Evolutionary conservation across 2,329 filamentous ascomycete genomes (phyloP).

Genomic region (Tolypocladium album): DNA sequence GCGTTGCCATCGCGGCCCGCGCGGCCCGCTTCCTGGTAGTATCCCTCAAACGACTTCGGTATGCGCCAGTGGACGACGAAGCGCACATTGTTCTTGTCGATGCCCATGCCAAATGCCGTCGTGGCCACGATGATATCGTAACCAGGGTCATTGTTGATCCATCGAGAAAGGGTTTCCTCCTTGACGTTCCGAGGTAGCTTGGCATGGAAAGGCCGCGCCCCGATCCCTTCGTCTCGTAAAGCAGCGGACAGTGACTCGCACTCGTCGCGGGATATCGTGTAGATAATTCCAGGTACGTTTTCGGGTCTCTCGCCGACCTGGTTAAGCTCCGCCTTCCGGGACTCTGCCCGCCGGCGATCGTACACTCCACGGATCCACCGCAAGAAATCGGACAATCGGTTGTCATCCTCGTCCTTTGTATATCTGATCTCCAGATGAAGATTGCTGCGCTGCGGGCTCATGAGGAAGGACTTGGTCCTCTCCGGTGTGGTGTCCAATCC

Average conservation of each 20-base stretch:
- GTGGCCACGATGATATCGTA: conserved; percentile 94
- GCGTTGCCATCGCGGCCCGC: conserved; percentile 86
- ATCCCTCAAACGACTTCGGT: conserved; percentile 89
- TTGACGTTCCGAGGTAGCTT: conserved; percentile 58
- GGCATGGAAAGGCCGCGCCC: conserved; percentile 63
- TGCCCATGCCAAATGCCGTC: conserved; percentile 95
- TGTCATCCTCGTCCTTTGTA: conserved; percentile 63
- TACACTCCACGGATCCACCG: conserved; percentile 68
- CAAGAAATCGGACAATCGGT: conserved; percentile 63
- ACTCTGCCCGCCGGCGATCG: conserved; percentile 49
- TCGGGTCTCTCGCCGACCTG: conserved; percentile 43
- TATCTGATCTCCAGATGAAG: conserved; percentile 86
- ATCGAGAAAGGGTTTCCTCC: conserved; percentile 58
- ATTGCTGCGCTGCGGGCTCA: conserved; percentile 75
- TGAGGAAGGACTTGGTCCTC: conserved; percentile 63
- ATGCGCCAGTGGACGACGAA: conserved; percentile 94
- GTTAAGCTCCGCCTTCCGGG: conserved; percentile 48
- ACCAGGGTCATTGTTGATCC: conserved; percentile 61
- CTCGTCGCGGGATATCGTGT: conserved; percentile 64
- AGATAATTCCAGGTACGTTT: conserved; percentile 68
- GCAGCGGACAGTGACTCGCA: conserved; percentile 60
- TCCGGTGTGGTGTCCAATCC: conserved; percentile 49
- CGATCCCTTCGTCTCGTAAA: conserved; percentile 57
- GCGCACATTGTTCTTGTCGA: conserved; percentile 88
- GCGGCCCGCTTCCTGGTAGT: conserved; percentile 90